phyloP scores from a whole-genome alignment of 805 yeast species.

The Lachancea mirantina region DNA sequence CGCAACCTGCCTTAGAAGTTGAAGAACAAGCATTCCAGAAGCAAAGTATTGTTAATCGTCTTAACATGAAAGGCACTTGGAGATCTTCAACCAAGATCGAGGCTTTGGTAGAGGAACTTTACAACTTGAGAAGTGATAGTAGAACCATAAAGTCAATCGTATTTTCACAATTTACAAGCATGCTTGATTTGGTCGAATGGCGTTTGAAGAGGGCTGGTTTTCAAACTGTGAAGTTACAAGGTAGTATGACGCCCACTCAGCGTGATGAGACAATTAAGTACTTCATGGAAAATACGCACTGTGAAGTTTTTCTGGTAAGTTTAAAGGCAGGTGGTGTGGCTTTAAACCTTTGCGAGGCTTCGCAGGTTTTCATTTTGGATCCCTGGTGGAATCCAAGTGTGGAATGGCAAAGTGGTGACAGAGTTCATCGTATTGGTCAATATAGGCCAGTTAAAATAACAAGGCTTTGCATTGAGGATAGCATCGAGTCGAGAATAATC shows the following conservation, averaged over 20 bases:
- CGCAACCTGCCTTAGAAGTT: slow-evolving; percentile 77
- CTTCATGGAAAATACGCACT: slow-evolving; percentile 87
- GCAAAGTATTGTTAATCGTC: slow-evolving; percentile 73
- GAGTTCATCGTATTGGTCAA: slow-evolving; percentile 97
- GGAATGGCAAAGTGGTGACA: slow-evolving; percentile 97
- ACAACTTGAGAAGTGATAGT: slow-evolving; percentile 74
- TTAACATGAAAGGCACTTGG: slow-evolving; percentile 86
- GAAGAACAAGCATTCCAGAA: slow-evolving; percentile 44
- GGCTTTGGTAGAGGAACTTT: slow-evolving; percentile 89
- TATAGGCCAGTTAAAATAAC: slow-evolving; percentile 89
- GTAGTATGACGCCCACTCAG: slow-evolving; percentile 94
- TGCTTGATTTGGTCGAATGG: slow-evolving; percentile 96
- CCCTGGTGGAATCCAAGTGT: slow-evolving; percentile 99
- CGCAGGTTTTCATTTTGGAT: slow-evolving; percentile 90
- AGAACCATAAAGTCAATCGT: slow-evolving; percentile 93
- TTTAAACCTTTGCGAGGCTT: slow-evolving; percentile 89
- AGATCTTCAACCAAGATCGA: slow-evolving; percentile 93
- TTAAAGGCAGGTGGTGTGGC: slow-evolving; percentile 99
- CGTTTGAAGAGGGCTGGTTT: slow-evolving; percentile 91
- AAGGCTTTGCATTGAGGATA: slow-evolving; percentile 89
- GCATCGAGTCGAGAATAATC: slow-evolving; percentile 91
- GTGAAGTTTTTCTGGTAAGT: slow-evolving; percentile 90
- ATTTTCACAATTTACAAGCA: slow-evolving; percentile 93
- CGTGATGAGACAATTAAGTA: slow-evolving; percentile 85
- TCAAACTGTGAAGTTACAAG: slow-evolving; percentile 87